A percentile compares a stretch with the other conserved stretches of the same genome.
Evolutionary conservation across 257 asterid genomes (phyloP).

Genomic region (Apocynum venetum): DNA sequence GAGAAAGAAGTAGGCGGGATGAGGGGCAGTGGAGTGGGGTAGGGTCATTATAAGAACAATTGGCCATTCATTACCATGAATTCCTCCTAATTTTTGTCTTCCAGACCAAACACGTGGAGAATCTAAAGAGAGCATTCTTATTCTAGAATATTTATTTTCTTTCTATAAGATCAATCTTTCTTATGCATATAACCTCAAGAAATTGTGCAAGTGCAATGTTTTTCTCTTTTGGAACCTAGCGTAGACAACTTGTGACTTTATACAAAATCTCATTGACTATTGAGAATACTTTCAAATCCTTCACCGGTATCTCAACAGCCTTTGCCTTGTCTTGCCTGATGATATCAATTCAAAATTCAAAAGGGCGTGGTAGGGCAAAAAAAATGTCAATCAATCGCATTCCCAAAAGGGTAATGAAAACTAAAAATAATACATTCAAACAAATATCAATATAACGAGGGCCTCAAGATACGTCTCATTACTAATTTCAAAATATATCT

Average conservation of each 20-base stretch:
- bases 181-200: too few species aligned
- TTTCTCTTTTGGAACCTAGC: too few species aligned
- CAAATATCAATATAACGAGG: slow-evolving; percentile 48
- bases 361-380: background rate
- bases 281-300: slow-evolving; percentile 86
- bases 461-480: slow-evolving; percentile 97
- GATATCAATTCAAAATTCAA: slow-evolving; percentile 11
- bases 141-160: too few species aligned
- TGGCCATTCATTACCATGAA: too few species aligned
- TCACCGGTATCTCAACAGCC: slow-evolving; percentile 82
- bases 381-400: background rate
- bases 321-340: slow-evolving; percentile 86
- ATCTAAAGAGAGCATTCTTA: too few species aligned
- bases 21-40: too few species aligned
- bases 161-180: too few species aligned
- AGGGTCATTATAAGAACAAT: too few species aligned
- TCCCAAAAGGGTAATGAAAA: background rate
- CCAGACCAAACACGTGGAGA: too few species aligned
- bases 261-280: slow-evolving; percentile 81
- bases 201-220: too few species aligned
- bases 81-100: too few species aligned
- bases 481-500: slow-evolving; percentile 87
- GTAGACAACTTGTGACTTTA: slow-evolving; percentile 30
- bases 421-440: background rate
- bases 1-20: too few species aligned